Conservation (phyloP, 1,139 yeast genomes). For the Kazachstania sp. region DNA sequence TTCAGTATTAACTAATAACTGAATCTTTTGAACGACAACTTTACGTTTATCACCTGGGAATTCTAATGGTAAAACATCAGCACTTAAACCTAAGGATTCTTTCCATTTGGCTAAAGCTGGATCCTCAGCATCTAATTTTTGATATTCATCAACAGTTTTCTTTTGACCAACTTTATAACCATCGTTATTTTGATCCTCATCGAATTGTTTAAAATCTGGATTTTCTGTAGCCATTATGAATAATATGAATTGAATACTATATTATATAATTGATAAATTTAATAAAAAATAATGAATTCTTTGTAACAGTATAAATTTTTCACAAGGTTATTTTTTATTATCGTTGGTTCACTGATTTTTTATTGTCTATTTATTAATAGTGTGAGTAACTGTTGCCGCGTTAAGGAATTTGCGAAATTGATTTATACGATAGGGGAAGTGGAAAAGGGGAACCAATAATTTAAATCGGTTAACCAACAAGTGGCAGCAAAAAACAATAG, state of each 20-base stretch:
- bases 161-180: slow-evolving; percentile 72
- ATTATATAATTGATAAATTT: not conserved
- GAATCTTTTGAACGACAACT: slow-evolving; percentile 73
- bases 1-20: slow-evolving; percentile 58
- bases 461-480: too few species aligned
- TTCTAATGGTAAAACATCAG: slow-evolving; percentile 51
- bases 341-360: too few species aligned
- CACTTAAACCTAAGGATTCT: slow-evolving; percentile 69
- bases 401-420: too few species aligned
- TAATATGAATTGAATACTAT: not conserved
- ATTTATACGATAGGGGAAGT: too few species aligned
- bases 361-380: too few species aligned
- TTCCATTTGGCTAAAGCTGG: slow-evolving; percentile 92
- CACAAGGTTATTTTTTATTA: too few species aligned
- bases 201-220: slow-evolving; percentile 31
- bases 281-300: not conserved
- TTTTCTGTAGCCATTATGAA: slow-evolving; percentile 30
- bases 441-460: too few species aligned
- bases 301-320: too few species aligned
- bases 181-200: slow-evolving; percentile 59
- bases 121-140: slow-evolving; percentile 79
- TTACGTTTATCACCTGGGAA: slow-evolving; percentile 61
- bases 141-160: slow-evolving; percentile 79
- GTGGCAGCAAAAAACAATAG: too few species aligned
- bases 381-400: too few species aligned